Percentiles rank a stretch among this genome's conserved stretches.
phyloP scores from a whole-genome alignment of 371 early-diverging fungal species.

The Mortierella sp. region DNA sequence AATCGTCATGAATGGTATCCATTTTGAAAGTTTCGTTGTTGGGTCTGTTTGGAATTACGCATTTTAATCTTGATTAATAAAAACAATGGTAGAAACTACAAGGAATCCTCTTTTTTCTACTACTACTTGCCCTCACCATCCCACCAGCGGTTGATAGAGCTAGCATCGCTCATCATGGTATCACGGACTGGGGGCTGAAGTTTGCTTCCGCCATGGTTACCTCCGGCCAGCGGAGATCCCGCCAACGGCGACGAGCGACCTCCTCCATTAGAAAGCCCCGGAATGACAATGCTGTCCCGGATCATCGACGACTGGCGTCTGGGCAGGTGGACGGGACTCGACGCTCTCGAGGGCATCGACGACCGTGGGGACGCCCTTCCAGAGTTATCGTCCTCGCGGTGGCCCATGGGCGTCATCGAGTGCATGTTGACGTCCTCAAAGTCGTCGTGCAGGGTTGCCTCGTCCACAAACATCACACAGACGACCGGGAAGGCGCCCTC shows the following conservation, averaged over 20 bases:
- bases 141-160: constrained; percentile 59
- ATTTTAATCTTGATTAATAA: too few species aligned
- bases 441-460: constrained; percentile 47
- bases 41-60: background rate
- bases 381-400: constrained; percentile 47
- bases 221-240: constrained; percentile 56
- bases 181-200: constrained; percentile 42
- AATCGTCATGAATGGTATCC: background rate
- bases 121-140: constrained; percentile 41
- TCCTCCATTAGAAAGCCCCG: constrained; percentile 1
- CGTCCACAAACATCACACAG: constrained; percentile 64
- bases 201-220: constrained; percentile 8
- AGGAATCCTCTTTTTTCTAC: background rate
- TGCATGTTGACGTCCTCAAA: constrained; percentile 58
- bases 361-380: constrained; percentile 25
- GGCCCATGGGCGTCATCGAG: constrained; percentile 52
- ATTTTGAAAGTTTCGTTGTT: background rate
- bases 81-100: too few species aligned
- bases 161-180: constrained; percentile 58
- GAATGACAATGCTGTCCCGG: constrained; percentile 43
- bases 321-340: constrained; percentile 49
- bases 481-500: constrained; percentile 82
- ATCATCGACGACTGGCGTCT: constrained; percentile 52
- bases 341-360: constrained; percentile 37
- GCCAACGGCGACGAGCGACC: constrained; percentile 21